Evolutionary conservation across 139 green algal species (phyloP).

Genomic region (Coelastrella sp.): DNA sequence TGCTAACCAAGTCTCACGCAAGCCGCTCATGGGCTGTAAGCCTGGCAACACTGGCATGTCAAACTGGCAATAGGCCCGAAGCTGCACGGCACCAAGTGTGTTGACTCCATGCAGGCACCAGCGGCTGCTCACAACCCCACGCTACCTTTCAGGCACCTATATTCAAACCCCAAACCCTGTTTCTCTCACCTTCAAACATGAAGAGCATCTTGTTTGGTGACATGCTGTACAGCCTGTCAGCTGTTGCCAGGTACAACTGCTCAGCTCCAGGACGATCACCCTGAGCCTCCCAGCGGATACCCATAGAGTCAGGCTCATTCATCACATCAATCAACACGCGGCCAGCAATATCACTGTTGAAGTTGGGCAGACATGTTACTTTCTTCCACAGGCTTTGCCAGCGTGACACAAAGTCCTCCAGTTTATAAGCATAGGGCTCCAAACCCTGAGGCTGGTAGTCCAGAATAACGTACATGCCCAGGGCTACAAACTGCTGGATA

Average conservation of each 20-base stretch:
- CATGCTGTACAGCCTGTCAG: conserved; percentile 14
- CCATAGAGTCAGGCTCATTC: conserved; percentile 52
- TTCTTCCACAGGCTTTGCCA: conserved; percentile 28
- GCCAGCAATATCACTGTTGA: conserved; percentile 21
- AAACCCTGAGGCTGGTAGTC: conserved; percentile 49
- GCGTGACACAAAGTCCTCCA: conserved; percentile 9
- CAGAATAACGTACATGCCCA: conserved; percentile 50
- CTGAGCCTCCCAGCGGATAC: conserved; percentile 38
- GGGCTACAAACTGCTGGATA: conserved; percentile 36
- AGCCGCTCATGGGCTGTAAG: no score
- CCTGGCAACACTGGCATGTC: no score
- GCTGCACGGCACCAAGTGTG: no score
- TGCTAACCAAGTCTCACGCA: no score
- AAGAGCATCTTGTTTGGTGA: conserved; percentile 41
- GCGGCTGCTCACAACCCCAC: no score
- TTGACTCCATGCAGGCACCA: no score
- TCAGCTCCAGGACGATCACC: conserved; percentile 28
- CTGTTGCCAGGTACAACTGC: conserved; percentile 48
- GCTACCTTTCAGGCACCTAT: no score
- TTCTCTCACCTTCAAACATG: conserved; percentile 48
- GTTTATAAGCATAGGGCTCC: conserved; percentile 38
- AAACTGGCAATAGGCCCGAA: no score
- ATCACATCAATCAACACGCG: conserved; percentile 48
- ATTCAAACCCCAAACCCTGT: not conserved
- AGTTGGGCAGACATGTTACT: conserved; percentile 50